Evolutionary conservation across 2,329 filamentous ascomycete genomes (phyloP).

Genomic region (Escovopsis weberi): DNA sequence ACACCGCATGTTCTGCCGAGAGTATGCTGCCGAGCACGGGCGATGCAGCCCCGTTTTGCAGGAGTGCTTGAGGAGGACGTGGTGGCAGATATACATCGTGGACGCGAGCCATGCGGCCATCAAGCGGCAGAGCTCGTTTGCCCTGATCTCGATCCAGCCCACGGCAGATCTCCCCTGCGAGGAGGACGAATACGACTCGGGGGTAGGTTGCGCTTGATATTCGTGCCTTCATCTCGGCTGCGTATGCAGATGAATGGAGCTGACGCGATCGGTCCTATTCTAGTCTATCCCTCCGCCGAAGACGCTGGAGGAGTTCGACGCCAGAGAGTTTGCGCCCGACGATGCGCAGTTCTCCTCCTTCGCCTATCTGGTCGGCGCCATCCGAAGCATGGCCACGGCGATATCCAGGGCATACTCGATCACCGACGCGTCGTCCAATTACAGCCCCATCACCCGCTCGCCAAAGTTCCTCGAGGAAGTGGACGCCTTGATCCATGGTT

Average conservation of each 20-base stretch:
- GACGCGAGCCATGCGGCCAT: slow-evolving; percentile 34
- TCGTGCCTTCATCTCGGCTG: no score
- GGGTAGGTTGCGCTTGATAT: slow-evolving; percentile 15
- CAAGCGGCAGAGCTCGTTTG: slow-evolving; percentile 13
- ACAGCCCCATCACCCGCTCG: slow-evolving; percentile 1
- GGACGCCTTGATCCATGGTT: slow-evolving; percentile 23
- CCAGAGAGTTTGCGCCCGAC: slow-evolving; percentile 42
- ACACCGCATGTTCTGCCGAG: slow-evolving; percentile 41
- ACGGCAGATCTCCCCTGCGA: slow-evolving; percentile 51
- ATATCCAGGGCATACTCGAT: slow-evolving; percentile 13
- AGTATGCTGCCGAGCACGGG: slow-evolving; percentile 35
- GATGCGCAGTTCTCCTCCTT: slow-evolving; percentile 46
- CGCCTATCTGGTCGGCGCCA: slow-evolving; percentile 50
- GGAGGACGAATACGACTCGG: slow-evolving; percentile 36
- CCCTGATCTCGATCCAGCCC: slow-evolving; percentile 25
- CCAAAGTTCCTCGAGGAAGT: slow-evolving; percentile 18
- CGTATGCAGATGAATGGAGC: neutral
- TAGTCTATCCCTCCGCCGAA: slow-evolving; percentile 21
- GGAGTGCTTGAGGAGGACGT: slow-evolving; percentile 53
- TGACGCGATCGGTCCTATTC: no score
- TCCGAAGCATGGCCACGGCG: slow-evolving; percentile 22
- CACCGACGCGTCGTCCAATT: slow-evolving; percentile 5
- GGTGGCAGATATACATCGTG: slow-evolving; percentile 54
- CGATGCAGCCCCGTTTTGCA: slow-evolving; percentile 30
- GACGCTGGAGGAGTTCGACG: slow-evolving; percentile 46